Conservation (phyloP, 2,329 filamentous ascomycete species). For the Stemphylium beticola region DNA sequence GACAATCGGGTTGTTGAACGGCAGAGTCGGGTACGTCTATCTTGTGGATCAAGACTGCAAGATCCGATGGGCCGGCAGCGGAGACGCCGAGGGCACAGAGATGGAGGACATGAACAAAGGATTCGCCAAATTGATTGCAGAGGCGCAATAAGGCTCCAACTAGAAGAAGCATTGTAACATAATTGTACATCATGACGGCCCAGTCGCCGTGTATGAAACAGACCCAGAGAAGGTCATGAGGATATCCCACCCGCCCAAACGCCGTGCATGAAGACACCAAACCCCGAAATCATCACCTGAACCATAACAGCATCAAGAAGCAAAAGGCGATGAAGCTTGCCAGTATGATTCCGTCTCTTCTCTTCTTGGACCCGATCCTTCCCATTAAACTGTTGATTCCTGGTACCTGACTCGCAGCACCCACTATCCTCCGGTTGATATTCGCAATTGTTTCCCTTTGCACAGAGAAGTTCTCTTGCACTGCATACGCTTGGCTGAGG, state of each 20-base stretch:
- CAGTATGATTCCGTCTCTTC: conserved; percentile 92
- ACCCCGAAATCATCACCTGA: conserved; percentile 32
- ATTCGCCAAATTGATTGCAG: conserved; percentile 63
- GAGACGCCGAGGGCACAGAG: conserved; percentile 69
- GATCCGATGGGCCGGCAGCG: conserved; percentile 94
- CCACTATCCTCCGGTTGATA: conserved; percentile 88
- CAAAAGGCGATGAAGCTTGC: conserved; percentile 90
- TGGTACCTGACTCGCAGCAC: conserved; percentile 88
- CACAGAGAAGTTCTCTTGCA: conserved; percentile 86
- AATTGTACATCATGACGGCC: conserved; percentile 40
- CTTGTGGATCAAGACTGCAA: conserved; percentile 84
- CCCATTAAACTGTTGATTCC: conserved; percentile 91
- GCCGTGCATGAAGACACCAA: conserved; percentile 15
- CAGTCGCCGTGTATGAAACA: conserved; percentile 21
- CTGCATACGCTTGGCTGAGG: conserved; percentile 92
- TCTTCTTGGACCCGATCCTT: conserved; percentile 92
- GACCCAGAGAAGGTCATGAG: conserved; percentile 29
- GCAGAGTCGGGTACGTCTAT: conserved; percentile 92
- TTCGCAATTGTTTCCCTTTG: conserved; percentile 87
- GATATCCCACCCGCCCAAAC: conserved; percentile 38
- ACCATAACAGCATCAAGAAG: conserved; percentile 80
- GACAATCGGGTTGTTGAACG: conserved; percentile 75
- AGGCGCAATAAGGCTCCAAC: conserved; percentile 19
- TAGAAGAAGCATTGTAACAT: conserved; percentile 16
- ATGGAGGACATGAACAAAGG: conserved; percentile 70